Conservation (phyloP, 805 yeast genomes). For the Zygoascus bituminiphila region DNA sequence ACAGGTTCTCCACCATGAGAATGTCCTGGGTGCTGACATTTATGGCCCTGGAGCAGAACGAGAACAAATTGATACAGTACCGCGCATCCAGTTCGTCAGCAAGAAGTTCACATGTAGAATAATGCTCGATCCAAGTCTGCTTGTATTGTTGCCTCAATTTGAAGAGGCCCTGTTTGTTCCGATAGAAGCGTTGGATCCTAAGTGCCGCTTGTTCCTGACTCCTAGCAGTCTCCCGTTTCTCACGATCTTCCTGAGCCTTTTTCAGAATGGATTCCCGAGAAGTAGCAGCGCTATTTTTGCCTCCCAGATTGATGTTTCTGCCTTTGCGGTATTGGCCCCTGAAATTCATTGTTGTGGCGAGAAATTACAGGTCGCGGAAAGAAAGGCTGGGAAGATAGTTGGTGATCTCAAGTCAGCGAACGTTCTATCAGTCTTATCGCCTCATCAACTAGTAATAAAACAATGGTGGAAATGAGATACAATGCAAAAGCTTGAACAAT, state of each 20-base stretch:
- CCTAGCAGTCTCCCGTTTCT: constrained; percentile 51
- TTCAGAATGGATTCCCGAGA: constrained; percentile 40
- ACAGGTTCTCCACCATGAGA: background rate
- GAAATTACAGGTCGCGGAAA: background rate
- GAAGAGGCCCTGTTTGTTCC: constrained; percentile 19
- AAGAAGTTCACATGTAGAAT: no score
- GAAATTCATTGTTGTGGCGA: constrained; percentile 37
- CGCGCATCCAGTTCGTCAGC: background rate
- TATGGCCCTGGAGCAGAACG: background rate
- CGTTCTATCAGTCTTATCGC: no score
- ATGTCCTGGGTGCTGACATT: background rate
- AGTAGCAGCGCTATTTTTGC: constrained; percentile 32
- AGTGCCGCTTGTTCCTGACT: constrained; percentile 41
- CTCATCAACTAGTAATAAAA: no score
- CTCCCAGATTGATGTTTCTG: constrained; percentile 57
- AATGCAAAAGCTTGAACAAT: no score
- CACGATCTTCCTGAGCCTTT: constrained; percentile 58
- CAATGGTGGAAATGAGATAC: no score
- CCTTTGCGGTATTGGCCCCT: constrained; percentile 55
- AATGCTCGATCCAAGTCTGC: background rate
- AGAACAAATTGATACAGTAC: background rate
- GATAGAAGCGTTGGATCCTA: constrained; percentile 42
- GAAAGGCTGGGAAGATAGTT: background rate
- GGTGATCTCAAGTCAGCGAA: no score
- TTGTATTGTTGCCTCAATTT: background rate